Conservation (phyloP, 2,329 filamentous ascomycete species). For the Aureobasidium sp. region DNA sequence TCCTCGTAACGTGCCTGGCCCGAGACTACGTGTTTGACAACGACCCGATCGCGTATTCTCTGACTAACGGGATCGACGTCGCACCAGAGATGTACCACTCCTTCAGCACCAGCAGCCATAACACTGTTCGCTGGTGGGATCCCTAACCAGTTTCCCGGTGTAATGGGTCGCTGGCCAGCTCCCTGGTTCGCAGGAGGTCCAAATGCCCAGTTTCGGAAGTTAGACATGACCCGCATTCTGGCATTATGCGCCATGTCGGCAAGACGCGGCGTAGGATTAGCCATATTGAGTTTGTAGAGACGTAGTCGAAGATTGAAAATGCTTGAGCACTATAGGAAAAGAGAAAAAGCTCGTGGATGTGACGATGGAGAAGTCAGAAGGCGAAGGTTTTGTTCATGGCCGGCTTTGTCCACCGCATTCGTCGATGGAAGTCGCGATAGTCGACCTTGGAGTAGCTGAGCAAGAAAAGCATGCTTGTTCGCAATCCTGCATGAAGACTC, state of each 20-base stretch:
- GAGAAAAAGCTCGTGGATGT: too few relatives aligned
- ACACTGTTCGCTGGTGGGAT: background rate
- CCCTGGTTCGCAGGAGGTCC: background rate
- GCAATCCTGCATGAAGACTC: background rate
- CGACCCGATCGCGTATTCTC: background rate
- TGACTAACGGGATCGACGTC: background rate
- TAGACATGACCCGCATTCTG: background rate
- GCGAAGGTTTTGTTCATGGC: background rate
- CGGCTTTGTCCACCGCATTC: background rate
- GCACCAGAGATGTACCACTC: slow-evolving; percentile 1
- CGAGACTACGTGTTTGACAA: background rate
- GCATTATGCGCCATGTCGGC: background rate
- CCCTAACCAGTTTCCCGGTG: background rate
- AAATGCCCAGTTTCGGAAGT: background rate
- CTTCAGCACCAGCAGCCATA: background rate
- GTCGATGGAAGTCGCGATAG: background rate
- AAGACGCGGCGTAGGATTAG: background rate
- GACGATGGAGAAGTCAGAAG: too few relatives aligned
- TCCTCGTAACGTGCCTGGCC: background rate
- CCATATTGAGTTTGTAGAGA: background rate
- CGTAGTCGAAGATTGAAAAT: too few relatives aligned
- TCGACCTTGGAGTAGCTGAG: background rate
- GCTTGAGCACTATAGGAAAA: background rate
- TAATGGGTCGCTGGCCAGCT: background rate
- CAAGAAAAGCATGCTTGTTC: background rate